Evolutionary conservation across 768 basidiomycete species (phyloP).

Genomic region (Podaxis sp.): DNA sequence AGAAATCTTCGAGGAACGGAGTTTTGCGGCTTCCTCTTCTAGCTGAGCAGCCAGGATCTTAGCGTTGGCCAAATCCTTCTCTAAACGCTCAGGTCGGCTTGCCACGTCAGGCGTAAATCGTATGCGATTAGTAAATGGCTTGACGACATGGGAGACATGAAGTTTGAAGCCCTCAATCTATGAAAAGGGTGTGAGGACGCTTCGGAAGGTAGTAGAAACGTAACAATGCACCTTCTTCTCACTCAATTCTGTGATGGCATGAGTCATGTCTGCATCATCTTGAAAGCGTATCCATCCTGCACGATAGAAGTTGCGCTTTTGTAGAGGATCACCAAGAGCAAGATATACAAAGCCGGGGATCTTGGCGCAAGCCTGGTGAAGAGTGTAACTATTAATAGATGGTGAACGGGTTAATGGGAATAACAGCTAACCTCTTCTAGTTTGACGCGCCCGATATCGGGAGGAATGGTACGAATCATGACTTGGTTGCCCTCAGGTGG

Average conservation of each 20-base stretch:
- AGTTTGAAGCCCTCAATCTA: constrained; percentile 95
- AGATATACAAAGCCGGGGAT: constrained; percentile 85
- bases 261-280: constrained; percentile 80
- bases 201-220: constrained; percentile 8
- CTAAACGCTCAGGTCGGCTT: constrained; percentile 75
- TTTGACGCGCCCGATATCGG: constrained; percentile 86
- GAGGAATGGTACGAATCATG: constrained; percentile 94
- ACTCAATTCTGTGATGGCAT: constrained; percentile 69
- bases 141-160: constrained; percentile 80
- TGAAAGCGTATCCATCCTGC: constrained; percentile 91
- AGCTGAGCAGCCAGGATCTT: constrained; percentile 70
- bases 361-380: constrained; percentile 65
- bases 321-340: constrained; percentile 87
- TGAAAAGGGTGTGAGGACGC: constrained; percentile 7
- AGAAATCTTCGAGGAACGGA: constrained; percentile 47
- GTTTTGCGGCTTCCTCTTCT: constrained; percentile 63
- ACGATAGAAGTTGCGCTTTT: constrained; percentile 92
- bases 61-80: constrained; percentile 77
- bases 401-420: constrained; percentile 17
- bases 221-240: constrained; percentile 73
- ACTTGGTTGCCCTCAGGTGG: constrained; percentile 84
- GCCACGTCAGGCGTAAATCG: constrained; percentile 83
- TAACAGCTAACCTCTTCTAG: constrained; percentile 71
- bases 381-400: constrained; percentile 9
- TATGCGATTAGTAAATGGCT: constrained; percentile 74